Evolutionary conservation across 176 grass and related monocot species (phyloP).

Genomic region (Echinochloa phyllopogon): DNA sequence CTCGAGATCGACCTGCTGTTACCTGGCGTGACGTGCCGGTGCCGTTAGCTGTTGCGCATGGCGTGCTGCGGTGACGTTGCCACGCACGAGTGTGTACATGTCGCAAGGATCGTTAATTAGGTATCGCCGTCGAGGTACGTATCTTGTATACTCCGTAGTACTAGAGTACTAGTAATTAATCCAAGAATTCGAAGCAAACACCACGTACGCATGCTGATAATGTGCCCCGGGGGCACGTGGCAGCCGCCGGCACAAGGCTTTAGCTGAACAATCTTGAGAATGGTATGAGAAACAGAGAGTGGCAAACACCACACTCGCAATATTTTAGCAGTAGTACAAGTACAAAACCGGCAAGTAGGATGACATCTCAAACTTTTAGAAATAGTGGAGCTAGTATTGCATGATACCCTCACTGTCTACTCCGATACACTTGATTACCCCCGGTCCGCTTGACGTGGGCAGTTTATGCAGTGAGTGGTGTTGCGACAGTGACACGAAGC

Average conservation of each 20-base stretch:
- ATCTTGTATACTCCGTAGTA: too few relatives aligned
- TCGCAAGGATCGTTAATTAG: neutral
- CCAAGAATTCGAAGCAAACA: too few relatives aligned
- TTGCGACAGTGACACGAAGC: slow-evolving; percentile 11
- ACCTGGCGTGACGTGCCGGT: neutral
- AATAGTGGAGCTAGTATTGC: too few relatives aligned
- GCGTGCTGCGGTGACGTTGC: neutral
- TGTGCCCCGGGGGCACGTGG: neutral
- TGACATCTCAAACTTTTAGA: neutral
- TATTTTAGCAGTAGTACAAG: neutral
- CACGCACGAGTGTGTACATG: neutral
- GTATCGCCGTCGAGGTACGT: neutral
- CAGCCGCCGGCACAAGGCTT: neutral
- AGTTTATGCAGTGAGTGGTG: neutral
- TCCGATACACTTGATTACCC: neutral
- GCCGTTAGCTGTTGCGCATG: neutral
- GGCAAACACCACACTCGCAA: too few relatives aligned
- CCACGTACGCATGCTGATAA: neutral
- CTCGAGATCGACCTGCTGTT: neutral
- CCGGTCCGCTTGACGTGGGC: neutral
- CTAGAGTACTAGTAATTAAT: neutral
- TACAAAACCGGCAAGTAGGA: neutral
- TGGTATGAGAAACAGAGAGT: neutral
- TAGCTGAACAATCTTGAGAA: neutral
- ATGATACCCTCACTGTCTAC: neutral